Percentiles rank a stretch among this genome's conserved stretches.
phyloP scores from a whole-genome alignment of 495 filamentous ascomycete species.

The Oidiodendron maius region DNA sequence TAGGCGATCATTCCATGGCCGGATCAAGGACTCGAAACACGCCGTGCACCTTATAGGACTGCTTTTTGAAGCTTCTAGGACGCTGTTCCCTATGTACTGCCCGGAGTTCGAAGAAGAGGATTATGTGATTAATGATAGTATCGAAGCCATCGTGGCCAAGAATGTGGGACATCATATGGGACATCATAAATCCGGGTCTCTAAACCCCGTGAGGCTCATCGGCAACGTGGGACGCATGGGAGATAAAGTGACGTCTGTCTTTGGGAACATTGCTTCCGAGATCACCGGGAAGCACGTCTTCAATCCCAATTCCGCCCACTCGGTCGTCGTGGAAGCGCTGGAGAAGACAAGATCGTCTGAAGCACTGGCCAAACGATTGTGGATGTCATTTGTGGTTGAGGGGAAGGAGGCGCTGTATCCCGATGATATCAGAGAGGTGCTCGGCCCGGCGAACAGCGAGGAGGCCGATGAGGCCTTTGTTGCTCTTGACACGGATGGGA shows the following conservation, averaged over 20 bases:
- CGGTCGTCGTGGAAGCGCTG: constrained; percentile 73
- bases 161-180: constrained; percentile 32
- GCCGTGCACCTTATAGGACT: constrained; percentile 72
- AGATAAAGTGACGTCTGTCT: constrained; percentile 83
- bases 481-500: constrained; percentile 76
- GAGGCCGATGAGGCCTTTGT: constrained; percentile 81
- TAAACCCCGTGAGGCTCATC: constrained; percentile 72
- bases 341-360: constrained; percentile 78
- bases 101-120: constrained; percentile 88
- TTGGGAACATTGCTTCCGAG: constrained; percentile 91
- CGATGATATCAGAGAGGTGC: constrained; percentile 82
- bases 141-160: constrained; percentile 39
- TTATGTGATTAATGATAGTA: constrained; percentile 76
- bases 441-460: constrained; percentile 61
- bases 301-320: constrained; percentile 82
- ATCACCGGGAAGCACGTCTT: constrained; percentile 93
- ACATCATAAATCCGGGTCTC: constrained; percentile 48
- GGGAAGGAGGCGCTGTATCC: constrained; percentile 70
- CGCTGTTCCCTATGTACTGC: constrained; percentile 87
- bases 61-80: constrained; percentile 83
- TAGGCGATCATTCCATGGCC: constrained; percentile 80
- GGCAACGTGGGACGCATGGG: constrained; percentile 75
- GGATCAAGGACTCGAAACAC: constrained; percentile 85
- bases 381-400: constrained; percentile 97
- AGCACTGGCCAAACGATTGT: constrained; percentile 83